Base-by-base conservation (phyloP, 2,329 filamentous ascomycete species). In the Cladophialophora bantiana region DNA sequence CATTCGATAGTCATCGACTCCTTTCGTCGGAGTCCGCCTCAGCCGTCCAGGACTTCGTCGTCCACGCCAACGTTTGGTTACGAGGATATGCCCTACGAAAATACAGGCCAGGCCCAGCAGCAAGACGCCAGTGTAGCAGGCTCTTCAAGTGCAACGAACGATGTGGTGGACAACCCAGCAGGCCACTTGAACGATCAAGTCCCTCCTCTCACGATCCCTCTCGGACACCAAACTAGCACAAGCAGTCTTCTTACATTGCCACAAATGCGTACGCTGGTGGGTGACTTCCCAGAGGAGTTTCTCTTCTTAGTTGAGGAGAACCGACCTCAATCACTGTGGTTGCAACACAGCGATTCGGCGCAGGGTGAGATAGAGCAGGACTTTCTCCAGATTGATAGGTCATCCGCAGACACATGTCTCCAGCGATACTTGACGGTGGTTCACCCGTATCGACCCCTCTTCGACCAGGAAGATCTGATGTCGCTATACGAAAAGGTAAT, bases 151-250 rank as follows among this genome's bases (percentile, higher is more conserved):
- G 4, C 20, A 31, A 20, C 3, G 20, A 50, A 20, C 13, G 45
- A 31, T 5, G 9, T 10, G 7, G 9, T 3, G 31, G 53, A 26
- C 31, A 4, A 35, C 15, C 7, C 32, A n/a, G 15, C 53, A 26
- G 31, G 12, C 7, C 31, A 38, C 34, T n/a, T 13, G 18, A 32
- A 52, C 42, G 20, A 50, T 26, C 32, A 52, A 35, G 58, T 52
- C 13, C 58, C 60, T 26, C 60, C 60, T 38, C 53, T 55, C 13
- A 64, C 61, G 0, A 64, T 64, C 10, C 61, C 61, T 12, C 54
- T 64, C 12, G 61, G 61, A 31, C 61, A 64, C 38, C 61, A 64
- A 36, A 64, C 61, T 13, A 64, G 61, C 53, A 58, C 54, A 34
- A 64, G 61, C 38, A 64, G 54, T 42, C 52, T 64, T 10, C 42